phyloP scores from a whole-genome alignment of 805 yeast species.

The Candida lessepsii region DNA sequence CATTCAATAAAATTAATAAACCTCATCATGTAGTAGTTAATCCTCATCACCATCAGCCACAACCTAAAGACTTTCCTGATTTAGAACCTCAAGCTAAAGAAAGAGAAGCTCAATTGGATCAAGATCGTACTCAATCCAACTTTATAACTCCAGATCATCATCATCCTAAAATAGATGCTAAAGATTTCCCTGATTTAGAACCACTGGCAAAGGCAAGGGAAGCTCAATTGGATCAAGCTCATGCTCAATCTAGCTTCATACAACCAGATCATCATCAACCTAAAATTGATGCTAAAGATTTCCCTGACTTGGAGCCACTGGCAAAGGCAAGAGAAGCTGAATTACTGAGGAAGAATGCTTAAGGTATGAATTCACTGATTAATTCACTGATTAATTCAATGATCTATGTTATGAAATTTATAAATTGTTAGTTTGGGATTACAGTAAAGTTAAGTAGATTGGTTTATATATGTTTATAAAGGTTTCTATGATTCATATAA shows the following conservation, averaged over 20 bases:
- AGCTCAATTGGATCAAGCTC: conserved; percentile 14
- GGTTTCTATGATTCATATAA: too few species aligned
- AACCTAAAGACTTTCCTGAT: conserved; percentile 27
- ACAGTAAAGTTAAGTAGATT: too few species aligned
- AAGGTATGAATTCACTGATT: too few species aligned
- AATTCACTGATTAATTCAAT: too few species aligned
- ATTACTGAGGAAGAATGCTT: conserved; percentile 12
- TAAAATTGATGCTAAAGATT: conserved; percentile 20
- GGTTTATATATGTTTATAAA: too few species aligned
- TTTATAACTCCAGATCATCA: conserved; percentile 20
- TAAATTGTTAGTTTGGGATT: too few species aligned
- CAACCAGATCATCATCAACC: conserved; percentile 26
- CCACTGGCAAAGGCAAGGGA: conserved; percentile 29
- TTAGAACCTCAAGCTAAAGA: conserved; percentile 32
- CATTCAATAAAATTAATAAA: conserved; percentile 34
- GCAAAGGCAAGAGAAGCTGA: conserved; percentile 25
- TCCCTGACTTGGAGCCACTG: conserved; percentile 34
- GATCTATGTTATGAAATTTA: too few species aligned
- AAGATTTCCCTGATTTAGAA: conserved; percentile 31
- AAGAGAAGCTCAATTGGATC: conserved; percentile 17
- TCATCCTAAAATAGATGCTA: conserved; percentile 23
- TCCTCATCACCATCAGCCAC: conserved; percentile 25
- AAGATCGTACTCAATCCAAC: conserved; percentile 1
- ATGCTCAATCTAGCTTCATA: neutral
- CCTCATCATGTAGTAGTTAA: conserved; percentile 35